These are phyloP conservation scores for Reutealis trisperma DNA, from an alignment of 345 rosid genomes.

Conservation along the genomic window DNA sequence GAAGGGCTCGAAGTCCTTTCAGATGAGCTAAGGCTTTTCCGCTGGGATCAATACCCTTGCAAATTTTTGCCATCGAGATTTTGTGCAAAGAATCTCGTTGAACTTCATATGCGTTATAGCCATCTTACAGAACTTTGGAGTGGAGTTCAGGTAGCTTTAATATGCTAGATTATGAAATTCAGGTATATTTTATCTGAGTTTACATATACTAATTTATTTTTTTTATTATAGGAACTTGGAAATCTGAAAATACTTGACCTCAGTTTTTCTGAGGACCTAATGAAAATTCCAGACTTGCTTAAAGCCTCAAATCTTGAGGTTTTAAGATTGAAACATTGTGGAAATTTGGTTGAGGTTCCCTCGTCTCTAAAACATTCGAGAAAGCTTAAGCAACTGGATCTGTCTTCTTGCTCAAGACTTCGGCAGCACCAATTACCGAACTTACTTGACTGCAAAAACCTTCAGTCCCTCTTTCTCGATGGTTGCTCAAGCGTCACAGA, in stretches of 20 bases:
- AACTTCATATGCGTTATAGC: not conserved
- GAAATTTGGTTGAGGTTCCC: not conserved
- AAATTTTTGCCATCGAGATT: conserved; percentile 3
- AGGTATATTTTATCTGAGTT: too few relatives aligned
- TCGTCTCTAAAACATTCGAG: not conserved
- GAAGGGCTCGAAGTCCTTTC: not conserved
- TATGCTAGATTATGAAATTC: not conserved
- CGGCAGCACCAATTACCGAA: not conserved
- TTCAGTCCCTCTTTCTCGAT: rapidly evolving
- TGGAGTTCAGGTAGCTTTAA: not conserved
- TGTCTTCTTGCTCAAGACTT: not conserved
- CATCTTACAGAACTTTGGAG: not conserved
- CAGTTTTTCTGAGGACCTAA: not conserved
- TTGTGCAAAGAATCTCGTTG: not conserved
- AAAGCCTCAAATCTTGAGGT: not conserved
- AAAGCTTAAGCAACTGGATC: not conserved
- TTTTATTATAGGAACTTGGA: conserved; percentile 3
- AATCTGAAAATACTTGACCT: conserved; percentile 11
- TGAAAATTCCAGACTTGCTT: conserved; percentile 3
- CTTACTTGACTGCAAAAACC: not conserved
- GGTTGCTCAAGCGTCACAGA: not conserved
- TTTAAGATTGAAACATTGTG: not conserved
- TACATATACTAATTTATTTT: too few relatives aligned
- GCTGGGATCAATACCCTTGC: not conserved
- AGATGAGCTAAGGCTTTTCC: conserved; percentile 4